Evolutionary conservation across 768 basidiomycete species (phyloP), one percentile per base, ranked within the genome.

Genomic region (Wakefieldia striispora): DNA sequence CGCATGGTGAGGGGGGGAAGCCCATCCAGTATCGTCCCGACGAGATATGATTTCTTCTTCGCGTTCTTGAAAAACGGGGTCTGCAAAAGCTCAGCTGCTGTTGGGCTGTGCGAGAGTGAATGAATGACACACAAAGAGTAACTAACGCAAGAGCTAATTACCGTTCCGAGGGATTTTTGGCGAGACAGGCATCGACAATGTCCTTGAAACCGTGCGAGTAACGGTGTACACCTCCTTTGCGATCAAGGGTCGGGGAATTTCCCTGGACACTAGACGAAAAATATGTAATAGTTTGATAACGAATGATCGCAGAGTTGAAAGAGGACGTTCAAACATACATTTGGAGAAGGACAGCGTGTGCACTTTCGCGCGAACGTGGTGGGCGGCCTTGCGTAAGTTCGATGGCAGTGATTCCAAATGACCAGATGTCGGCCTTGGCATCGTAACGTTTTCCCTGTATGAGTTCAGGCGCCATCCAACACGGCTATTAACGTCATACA

Each of bases 401-500:
- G 40, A 97, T 71, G 14, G 93, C 88, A n/a, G 93, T 95, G 50
- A 97, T 94, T 12, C 91, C 95, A 65, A 97, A 89, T 50, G 90
- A 93, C 93, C 94, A 97, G 50, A 97, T 94, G 63, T 97, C 95
- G 17, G 91, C 91, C 55, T 84, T 80, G 12, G 83, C 78, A 63
- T 95, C 92, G 65, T 95, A 95, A 47, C 82, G 80, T 56, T 79
- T 80, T 43, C 92, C 88, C 57, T 87, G 79, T 40, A 97, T 89
- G 20, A 97, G 79, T 59, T 97, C 95, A 2, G 95, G 95, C 0
- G 95, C 91, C 94, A 97, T 97, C 91, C 91, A 97, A 64, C 89
- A 91, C 1, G 95, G 95, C 82, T 84, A 49, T 31, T 41, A 34
- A 42, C 41, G 26, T 24, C 17, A 16, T 20, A 33, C 13, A 3